Evolutionary conservation across 176 grass and related monocot genomes (phyloP).

Genomic region (Zoysia japonica): DNA sequence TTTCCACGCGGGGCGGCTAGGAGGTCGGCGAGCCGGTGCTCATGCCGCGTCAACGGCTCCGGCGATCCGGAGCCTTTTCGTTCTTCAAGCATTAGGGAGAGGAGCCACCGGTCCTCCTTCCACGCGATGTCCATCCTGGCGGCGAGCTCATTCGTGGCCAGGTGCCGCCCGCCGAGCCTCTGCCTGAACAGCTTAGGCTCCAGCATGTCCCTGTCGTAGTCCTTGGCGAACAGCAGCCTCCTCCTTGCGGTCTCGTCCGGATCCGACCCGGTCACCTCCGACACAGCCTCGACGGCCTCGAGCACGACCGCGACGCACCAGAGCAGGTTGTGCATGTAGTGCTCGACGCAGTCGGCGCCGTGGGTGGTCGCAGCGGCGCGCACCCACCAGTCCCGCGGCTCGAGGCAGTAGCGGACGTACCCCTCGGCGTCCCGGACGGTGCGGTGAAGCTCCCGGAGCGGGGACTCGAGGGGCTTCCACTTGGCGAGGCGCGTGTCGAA

Average conservation of each 20-base stretch:
- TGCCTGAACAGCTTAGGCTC: slow-evolving; percentile 62
- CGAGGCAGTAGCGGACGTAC: slow-evolving; percentile 68
- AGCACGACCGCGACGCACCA: slow-evolving; percentile 80
- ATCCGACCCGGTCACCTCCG: slow-evolving; percentile 45
- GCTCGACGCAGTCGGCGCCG: slow-evolving; percentile 66
- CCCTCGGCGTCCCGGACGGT: slow-evolving; percentile 66
- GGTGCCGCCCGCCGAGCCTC: slow-evolving; percentile 54
- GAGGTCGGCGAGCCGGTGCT: slow-evolving; percentile 72
- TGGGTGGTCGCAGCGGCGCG: slow-evolving; percentile 48
- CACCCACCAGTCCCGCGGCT: slow-evolving; percentile 71
- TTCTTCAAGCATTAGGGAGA: slow-evolving; percentile 57
- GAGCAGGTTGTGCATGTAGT: slow-evolving; percentile 65
- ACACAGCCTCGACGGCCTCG: slow-evolving; percentile 65
- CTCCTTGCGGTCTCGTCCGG: slow-evolving; percentile 47
- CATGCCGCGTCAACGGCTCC: slow-evolving; percentile 46
- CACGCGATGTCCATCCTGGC: slow-evolving; percentile 61
- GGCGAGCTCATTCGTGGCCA: slow-evolving; percentile 52
- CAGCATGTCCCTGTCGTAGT: slow-evolving; percentile 67
- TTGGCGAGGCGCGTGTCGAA: slow-evolving; percentile 65
- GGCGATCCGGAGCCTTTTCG: slow-evolving; percentile 26
- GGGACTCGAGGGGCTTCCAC: slow-evolving; percentile 72
- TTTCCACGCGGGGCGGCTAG: slow-evolving; percentile 59
- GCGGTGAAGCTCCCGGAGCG: slow-evolving; percentile 73
- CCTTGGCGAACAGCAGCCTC: slow-evolving; percentile 48
- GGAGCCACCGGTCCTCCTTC: slow-evolving; percentile 83